Percentiles rank a stretch among this genome's conserved stretches.
Evolutionary conservation across 345 rosid genomes (phyloP).

Genomic region (Acer campestre): DNA sequence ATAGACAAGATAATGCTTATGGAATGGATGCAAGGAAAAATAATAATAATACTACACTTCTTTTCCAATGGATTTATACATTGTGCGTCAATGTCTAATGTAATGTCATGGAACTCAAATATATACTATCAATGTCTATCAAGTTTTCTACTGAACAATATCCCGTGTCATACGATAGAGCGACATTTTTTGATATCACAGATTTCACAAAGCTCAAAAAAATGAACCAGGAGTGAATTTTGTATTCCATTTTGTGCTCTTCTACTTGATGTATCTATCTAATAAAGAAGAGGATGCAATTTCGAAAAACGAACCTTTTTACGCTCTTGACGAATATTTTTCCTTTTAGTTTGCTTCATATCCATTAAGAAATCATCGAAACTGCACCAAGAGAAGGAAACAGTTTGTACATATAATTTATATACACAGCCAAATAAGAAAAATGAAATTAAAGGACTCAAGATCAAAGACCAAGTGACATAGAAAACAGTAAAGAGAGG

Average conservation of each 20-base stretch:
- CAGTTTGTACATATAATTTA: slow-evolving; percentile 13
- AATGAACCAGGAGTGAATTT: neutral
- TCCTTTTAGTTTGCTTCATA: slow-evolving; percentile 90
- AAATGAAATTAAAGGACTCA: neutral
- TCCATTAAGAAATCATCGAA: slow-evolving; percentile 98
- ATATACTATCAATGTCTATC: neutral
- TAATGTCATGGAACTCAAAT: neutral
- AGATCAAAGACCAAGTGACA: neutral
- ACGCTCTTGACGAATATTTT: slow-evolving; percentile 90
- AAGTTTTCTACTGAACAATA: neutral
- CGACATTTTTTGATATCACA: neutral
- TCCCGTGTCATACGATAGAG: neutral
- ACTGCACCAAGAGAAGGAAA: slow-evolving; percentile 40
- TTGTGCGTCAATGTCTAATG: neutral
- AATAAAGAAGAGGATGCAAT: neutral
- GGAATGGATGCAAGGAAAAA: neutral
- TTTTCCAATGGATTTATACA: neutral
- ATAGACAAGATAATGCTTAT: neutral
- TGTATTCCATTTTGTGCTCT: neutral
- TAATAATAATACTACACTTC: no score
- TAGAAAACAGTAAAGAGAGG: neutral
- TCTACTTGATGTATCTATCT: neutral
- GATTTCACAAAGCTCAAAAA: neutral
- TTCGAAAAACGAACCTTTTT: slow-evolving; percentile 60
- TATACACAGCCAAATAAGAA: neutral